Base-by-base conservation (phyloP, 2,329 filamentous ascomycete species). In the Curvularia lunata region DNA sequence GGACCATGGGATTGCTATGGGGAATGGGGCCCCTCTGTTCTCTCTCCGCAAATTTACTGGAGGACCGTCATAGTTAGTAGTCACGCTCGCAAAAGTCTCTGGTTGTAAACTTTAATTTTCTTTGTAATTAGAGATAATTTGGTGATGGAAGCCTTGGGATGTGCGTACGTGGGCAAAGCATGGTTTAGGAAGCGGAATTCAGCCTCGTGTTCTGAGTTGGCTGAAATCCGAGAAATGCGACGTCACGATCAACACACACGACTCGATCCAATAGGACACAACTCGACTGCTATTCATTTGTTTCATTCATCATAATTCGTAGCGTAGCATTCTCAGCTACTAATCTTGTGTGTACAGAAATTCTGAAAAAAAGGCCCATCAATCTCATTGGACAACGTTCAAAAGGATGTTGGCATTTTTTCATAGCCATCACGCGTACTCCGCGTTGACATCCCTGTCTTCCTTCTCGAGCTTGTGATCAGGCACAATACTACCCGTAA, bases 381-480 rank as follows among this genome's bases (percentile, higher is more conserved):
- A 16, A 13, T 21, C n/a, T n/a, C 41, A n/a, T 16, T 25, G n/a
- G 32, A n/a, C 41, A n/a, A 43, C 12, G 5, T 43, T 23, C 16
- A 37, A 6, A 30, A 30, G 7, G 13, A 8, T 38, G 5, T 3
- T 13, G 10, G 6, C 7, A 19, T 37, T 8, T 28, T 28, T 28
- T 50, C 23, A 34, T 10, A 37, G 21, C 30, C 40, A 30, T 50
- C 30, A 43, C 4, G 28, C 28, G 16, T 48, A 57, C 8, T 57
- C 55, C 52, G 64, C 63, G 18, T 60, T 54, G 28, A 61, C 51
- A 9, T 55, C 47, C 30, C 56, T 61, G 10, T 38, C 49, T 2
- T 46, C 49, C 63, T 69, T 68, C 43, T 65, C 61, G 13, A 53
- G 54, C n/a, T 51, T 50, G 9, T 38, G 21, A 2, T 56, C 56